These are phyloP conservation scores for Psilocybe mexicana DNA, from an alignment of 1,284 basidiomycete genomes.

Conservation along the genomic window DNA sequence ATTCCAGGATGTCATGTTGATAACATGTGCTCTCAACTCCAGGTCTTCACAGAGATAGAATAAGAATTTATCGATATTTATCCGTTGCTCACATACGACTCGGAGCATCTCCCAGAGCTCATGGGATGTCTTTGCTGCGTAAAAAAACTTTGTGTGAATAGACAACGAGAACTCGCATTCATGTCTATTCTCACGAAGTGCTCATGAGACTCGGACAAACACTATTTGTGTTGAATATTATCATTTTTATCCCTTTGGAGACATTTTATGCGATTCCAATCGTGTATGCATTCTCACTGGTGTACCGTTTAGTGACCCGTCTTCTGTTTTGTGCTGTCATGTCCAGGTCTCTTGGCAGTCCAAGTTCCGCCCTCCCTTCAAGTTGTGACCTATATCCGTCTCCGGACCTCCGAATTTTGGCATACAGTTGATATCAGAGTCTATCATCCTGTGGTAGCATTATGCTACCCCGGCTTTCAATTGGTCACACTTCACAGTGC, in stretches of 20 bases:
- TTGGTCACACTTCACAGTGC: not conserved
- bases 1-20: not conserved
- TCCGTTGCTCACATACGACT: not conserved
- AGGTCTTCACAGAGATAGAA: not conserved
- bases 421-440: not conserved
- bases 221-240: not conserved
- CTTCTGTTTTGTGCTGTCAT: not conserved
- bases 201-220: not conserved
- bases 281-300: not conserved
- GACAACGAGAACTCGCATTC: not conserved
- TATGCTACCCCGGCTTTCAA: not conserved
- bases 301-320: not conserved
- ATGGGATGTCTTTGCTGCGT: not conserved
- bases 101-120: not conserved
- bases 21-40: not conserved
- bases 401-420: not conserved
- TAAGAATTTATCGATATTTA: not conserved
- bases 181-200: not conserved
- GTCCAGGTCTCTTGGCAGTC: not conserved
- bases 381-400: too few species aligned
- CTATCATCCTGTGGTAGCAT: not conserved
- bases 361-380: not conserved
- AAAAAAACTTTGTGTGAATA: not conserved
- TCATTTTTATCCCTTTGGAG: not conserved
- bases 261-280: not conserved